Evolutionary conservation across 1,284 basidiomycete species (phyloP), one percentile per base, ranked within the genome.

Genomic region (Rhodotorula mucilaginosa): DNA sequence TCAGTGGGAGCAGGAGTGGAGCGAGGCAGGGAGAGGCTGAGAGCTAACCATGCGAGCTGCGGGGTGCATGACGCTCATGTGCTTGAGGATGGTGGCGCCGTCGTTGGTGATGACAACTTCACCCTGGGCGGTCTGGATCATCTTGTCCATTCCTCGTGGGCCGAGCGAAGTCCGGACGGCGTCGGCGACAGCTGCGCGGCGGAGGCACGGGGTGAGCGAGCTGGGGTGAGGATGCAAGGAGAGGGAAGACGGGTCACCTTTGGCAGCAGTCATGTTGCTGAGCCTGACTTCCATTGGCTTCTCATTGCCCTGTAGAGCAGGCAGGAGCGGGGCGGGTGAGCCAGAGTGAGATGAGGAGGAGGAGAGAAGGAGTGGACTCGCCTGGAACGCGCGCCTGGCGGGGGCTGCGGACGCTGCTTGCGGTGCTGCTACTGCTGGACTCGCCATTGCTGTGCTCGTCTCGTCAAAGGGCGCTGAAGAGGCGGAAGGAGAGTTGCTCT

Each of bases 71-170:
- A 97, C 97, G 73, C 97, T 94, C 81, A 99, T 95, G 80, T 93
- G 97, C 83, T 93, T 93, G 71, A 99, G 84, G 76, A 99, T 99
- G 16, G 97, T 99, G 18, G 97, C 97, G 59, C 97, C 97, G 83
- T 99, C 97, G 82, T 99, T 99, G 26, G 97, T 99, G 79, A 99
- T 93, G 78, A 99, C 91, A 7, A 97, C 93, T 81, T 99, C 95
- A 77, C 96, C 96, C 81, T 92, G 93, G 8, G 92, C 84, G 8
- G 96, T 99, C 88, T 97, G 94, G 81, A 99, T 99, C 95, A 80
- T 97, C 80, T 58, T 72, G 85, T 99, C 97, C 97, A 99, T 99
- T 77, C 97, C 97, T 82, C 92, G 90, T 60, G 97, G 97, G 26
- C 97, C 97, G 75, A 99, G 84, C 64, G 94, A 97, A 64, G 97